Conservation (phyloP, 2,329 filamentous ascomycete genomes). For the Verticillium nubilum region DNA sequence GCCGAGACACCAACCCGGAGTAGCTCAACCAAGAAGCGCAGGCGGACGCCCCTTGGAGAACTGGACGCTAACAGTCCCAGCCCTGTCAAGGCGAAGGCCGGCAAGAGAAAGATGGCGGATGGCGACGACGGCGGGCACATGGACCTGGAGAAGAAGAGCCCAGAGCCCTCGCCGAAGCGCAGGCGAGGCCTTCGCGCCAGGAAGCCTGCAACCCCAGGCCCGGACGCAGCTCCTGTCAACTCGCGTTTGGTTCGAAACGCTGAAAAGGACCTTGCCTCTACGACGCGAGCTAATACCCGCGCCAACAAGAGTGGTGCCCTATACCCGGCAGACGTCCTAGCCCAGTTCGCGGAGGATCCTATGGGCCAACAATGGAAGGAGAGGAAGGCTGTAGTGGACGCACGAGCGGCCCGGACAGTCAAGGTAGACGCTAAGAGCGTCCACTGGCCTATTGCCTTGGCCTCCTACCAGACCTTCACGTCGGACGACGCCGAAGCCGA, state of each 20-base stretch:
- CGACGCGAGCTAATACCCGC: slow-evolving; percentile 37
- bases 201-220: slow-evolving; percentile 6
- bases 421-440: slow-evolving; percentile 19
- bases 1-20: slow-evolving; percentile 7
- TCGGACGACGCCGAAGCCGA: background rate
- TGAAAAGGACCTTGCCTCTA: slow-evolving; percentile 34
- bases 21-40: slow-evolving; percentile 8
- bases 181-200: slow-evolving; percentile 9
- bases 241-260: slow-evolving; percentile 20
- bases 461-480: background rate
- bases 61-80: slow-evolving; percentile 32
- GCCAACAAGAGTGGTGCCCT: slow-evolving; percentile 36
- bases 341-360: slow-evolving; percentile 20
- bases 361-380: slow-evolving; percentile 16
- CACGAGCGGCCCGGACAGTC: slow-evolving; percentile 11
- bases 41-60: slow-evolving; percentile 24
- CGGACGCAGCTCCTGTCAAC: background rate
- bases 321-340: slow-evolving; percentile 22
- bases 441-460: slow-evolving; percentile 22
- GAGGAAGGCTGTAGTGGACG: slow-evolving; percentile 21
- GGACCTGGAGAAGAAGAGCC: slow-evolving; percentile 4
- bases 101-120: slow-evolving; percentile 24
- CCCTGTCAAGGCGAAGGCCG: slow-evolving; percentile 20
- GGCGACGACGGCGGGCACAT: slow-evolving; percentile 11
- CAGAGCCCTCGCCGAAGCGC: slow-evolving; percentile 1